Evolutionary conservation across 495 filamentous ascomycete genomes (phyloP).

Genomic region (Neurospora intermedia): DNA sequence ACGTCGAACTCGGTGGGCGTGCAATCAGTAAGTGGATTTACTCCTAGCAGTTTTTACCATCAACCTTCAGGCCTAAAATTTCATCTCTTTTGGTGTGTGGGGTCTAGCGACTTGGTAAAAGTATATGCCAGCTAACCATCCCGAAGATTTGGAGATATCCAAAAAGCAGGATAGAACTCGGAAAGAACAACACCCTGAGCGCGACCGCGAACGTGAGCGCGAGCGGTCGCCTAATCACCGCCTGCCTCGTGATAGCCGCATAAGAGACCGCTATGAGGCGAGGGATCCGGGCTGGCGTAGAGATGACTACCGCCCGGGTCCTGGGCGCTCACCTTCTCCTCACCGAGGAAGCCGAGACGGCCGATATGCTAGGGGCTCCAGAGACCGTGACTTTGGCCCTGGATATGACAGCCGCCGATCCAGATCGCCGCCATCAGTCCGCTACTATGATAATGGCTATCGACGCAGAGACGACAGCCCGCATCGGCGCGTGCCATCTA

Average conservation of each 20-base stretch:
- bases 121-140: slow-evolving; percentile 6
- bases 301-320: slow-evolving; percentile 55
- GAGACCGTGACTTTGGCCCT: slow-evolving; percentile 29
- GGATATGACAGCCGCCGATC: slow-evolving; percentile 44
- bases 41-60: neutral
- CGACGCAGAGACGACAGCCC: slow-evolving; percentile 56
- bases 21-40: slow-evolving; percentile 70
- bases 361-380: slow-evolving; percentile 20
- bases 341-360: slow-evolving; percentile 35
- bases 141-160: slow-evolving; percentile 81
- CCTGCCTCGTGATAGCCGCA: slow-evolving; percentile 12
- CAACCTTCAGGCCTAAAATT: neutral
- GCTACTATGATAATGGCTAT: slow-evolving; percentile 45
- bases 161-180: slow-evolving; percentile 71
- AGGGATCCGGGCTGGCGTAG: slow-evolving; percentile 31
- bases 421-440: slow-evolving; percentile 35
- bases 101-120: neutral
- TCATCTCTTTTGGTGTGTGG: neutral
- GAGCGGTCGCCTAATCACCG: slow-evolving; percentile 23
- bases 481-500: slow-evolving; percentile 34
- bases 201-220: slow-evolving; percentile 4
- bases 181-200: slow-evolving; percentile 30
- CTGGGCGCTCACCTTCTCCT: slow-evolving; percentile 37
- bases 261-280: slow-evolving; percentile 32
- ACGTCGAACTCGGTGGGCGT: slow-evolving; percentile 63